Evolutionary conservation across 192 early-diverging fungal species (phyloP).

Genomic region (Phlyctochytrium arcticum): DNA sequence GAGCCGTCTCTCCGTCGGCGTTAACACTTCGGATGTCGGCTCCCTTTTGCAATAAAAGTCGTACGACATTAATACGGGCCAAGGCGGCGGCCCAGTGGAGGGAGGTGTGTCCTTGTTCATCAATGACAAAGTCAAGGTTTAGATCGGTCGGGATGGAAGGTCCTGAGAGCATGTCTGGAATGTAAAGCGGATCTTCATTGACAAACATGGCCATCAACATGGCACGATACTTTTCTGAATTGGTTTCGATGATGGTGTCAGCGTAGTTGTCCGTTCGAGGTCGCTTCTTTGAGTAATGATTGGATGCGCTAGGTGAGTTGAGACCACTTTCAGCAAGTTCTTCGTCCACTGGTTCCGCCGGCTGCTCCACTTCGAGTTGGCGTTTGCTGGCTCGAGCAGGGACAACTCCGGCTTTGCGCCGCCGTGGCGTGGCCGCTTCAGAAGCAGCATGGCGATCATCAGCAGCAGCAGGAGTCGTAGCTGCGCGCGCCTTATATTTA

Average conservation of each 20-base stretch:
- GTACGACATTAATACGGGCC: slow-evolving; percentile 68
- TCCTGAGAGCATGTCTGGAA: slow-evolving; percentile 54
- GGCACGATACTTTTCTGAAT: slow-evolving; percentile 52
- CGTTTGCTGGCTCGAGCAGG: slow-evolving; percentile 23
- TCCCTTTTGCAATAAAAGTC: slow-evolving; percentile 71
- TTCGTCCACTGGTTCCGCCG: neutral
- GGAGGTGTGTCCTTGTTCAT: slow-evolving; percentile 91
- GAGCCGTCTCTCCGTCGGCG: slow-evolving; percentile 77
- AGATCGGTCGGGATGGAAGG: slow-evolving; percentile 49
- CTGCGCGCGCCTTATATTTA: slow-evolving; percentile 1
- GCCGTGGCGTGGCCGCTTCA: slow-evolving; percentile 8
- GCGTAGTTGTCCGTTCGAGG: neutral
- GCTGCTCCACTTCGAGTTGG: neutral
- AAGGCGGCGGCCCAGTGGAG: slow-evolving; percentile 96
- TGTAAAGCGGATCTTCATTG: slow-evolving; percentile 61
- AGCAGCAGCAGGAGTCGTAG: neutral
- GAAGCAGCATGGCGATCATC: too few species aligned
- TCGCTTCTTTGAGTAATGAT: slow-evolving; percentile 3
- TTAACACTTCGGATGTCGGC: slow-evolving; percentile 69
- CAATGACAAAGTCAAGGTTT: slow-evolving; percentile 80
- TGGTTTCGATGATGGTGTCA: slow-evolving; percentile 10
- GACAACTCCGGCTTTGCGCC: neutral
- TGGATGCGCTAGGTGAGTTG: neutral
- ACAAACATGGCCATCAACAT: slow-evolving; percentile 84
- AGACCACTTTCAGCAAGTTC: neutral